Conservation (phyloP, 2,329 filamentous ascomycete species). For the Hyphodiscus sp. region DNA sequence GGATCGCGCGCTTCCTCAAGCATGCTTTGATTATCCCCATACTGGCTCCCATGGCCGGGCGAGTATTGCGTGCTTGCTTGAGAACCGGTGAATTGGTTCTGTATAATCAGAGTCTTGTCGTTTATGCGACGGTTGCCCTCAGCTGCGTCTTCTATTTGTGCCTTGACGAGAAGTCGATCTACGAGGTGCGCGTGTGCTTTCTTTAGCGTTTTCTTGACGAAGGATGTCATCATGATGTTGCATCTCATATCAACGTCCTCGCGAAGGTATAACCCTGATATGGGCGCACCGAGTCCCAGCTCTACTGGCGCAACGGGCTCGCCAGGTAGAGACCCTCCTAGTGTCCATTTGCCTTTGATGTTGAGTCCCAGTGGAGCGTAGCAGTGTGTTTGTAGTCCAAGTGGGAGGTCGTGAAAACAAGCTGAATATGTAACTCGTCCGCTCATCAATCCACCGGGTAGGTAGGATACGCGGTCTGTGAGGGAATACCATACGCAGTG, state of each 20-base stretch:
- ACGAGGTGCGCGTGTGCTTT: constrained; percentile 68
- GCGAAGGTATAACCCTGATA: constrained; percentile 68
- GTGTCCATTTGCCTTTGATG: constrained; percentile 70
- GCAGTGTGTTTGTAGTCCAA: constrained; percentile 74
- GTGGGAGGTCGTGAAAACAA: constrained; percentile 68
- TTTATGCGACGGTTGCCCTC: constrained; percentile 13
- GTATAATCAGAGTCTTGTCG: background rate
- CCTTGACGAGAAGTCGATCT: constrained; percentile 50
- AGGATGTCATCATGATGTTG: constrained; percentile 66
- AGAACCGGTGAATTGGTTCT: background rate
- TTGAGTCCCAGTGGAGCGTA: constrained; percentile 79
- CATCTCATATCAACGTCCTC: constrained; percentile 82
- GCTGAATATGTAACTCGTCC: constrained; percentile 71
- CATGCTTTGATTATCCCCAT: constrained; percentile 1
- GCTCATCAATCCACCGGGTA: constrained; percentile 57
- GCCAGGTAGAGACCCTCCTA: constrained; percentile 65
- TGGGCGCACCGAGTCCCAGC: constrained; percentile 58
- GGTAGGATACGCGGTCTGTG: constrained; percentile 69
- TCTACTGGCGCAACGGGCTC: constrained; percentile 62
- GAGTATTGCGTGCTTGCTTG: constrained; percentile 4
- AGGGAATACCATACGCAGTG: constrained; percentile 71
- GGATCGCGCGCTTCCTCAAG: background rate
- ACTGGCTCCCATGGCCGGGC: constrained; percentile 2
- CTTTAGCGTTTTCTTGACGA: constrained; percentile 78
- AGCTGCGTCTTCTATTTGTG: constrained; percentile 30